A percentile compares a stretch with the other conserved stretches of the same genome.
phyloP scores from a whole-genome alignment of 129 eudicot species.

The Flaveria brownii region DNA sequence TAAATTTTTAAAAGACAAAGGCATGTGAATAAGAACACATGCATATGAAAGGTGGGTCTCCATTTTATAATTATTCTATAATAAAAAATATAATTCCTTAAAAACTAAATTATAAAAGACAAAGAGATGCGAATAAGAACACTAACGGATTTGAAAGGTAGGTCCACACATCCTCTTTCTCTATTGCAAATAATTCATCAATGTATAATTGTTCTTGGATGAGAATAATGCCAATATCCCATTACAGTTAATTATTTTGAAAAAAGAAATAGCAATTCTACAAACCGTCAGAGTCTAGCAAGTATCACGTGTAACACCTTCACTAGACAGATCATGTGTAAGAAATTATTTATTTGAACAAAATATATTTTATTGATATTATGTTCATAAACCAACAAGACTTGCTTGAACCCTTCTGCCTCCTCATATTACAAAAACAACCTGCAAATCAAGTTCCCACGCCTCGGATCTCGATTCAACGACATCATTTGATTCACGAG shows the following conservation, averaged over 20 bases:
- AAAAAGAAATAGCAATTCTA: background rate
- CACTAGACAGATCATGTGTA: background rate
- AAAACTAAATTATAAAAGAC: no score
- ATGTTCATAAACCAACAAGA: background rate
- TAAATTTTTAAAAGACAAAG: no score
- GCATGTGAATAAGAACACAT: no score
- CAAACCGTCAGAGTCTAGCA: conserved; percentile 3
- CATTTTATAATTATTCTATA: no score
- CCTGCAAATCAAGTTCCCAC: background rate
- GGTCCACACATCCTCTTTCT: background rate
- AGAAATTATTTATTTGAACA: background rate
- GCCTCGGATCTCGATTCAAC: background rate
- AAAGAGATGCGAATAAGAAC: no score
- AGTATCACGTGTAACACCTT: background rate
- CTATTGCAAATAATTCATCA: background rate
- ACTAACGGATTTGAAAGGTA: background rate
- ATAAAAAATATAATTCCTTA: no score
- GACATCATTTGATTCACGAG: background rate
- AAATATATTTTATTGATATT: background rate
- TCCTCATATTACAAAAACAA: background rate
- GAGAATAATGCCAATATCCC: background rate
- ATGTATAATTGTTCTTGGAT: background rate
- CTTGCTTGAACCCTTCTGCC: background rate
- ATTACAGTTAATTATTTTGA: no score
- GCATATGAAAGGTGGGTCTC: no score